Percentiles rank a stretch among this genome's conserved stretches.
Evolutionary conservation across 257 asterid species (phyloP).

Genomic region (Leonotis leonurus): DNA sequence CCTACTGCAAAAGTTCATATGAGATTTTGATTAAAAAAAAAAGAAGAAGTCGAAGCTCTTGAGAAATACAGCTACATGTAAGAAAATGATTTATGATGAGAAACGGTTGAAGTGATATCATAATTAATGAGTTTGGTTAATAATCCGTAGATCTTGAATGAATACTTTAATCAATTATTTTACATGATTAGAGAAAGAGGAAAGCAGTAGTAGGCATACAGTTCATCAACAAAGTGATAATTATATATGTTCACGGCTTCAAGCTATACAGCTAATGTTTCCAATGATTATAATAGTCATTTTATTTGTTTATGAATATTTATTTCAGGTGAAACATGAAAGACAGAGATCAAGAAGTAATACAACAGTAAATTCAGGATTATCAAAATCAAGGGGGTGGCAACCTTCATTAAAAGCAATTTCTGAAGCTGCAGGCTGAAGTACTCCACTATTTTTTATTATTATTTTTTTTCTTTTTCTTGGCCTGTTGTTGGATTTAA

Average conservation of each 20-base stretch:
- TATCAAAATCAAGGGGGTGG: conserved; percentile 57
- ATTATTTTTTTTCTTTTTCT: not conserved
- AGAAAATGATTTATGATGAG: too few species aligned
- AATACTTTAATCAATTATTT: conserved; percentile 9
- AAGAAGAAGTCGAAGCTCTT: too few species aligned
- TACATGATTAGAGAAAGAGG: conserved; percentile 8
- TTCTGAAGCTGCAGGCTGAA: conserved; percentile 63
- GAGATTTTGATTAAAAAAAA: too few species aligned
- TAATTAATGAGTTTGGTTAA: conserved; percentile 14
- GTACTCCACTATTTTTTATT: not conserved
- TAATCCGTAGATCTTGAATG: conserved; percentile 12
- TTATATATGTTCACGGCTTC: too few species aligned
- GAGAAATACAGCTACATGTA: too few species aligned
- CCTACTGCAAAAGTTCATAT: too few species aligned
- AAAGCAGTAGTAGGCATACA: conserved; percentile 23
- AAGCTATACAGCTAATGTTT: conserved; percentile 18
- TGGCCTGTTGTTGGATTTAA: conserved; percentile 7
- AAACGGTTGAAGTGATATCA: too few species aligned
- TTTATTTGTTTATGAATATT: not conserved
- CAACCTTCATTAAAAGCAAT: conserved; percentile 83
- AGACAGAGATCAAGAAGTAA: conserved; percentile 43
- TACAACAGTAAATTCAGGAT: conserved; percentile 30
- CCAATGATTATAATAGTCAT: conserved; percentile 10
- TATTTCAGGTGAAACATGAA: conserved; percentile 55
- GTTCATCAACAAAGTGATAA: conserved; percentile 30